Conservation (phyloP, 345 rosid genomes). For the Rhizophora apiculata region DNA sequence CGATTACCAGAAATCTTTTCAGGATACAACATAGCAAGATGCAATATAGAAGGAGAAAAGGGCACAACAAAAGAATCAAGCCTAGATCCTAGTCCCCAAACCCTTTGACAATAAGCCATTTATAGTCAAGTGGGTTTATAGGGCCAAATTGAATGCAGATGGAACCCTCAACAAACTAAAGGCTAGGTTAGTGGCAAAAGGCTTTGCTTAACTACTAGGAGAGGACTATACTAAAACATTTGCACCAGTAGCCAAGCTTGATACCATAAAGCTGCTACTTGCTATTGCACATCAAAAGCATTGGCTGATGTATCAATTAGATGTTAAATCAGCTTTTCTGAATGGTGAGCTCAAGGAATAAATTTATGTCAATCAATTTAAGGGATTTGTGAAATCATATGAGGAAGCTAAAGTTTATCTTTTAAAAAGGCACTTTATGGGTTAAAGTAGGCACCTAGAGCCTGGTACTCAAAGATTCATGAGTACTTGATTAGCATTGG, state of each 20-base stretch:
- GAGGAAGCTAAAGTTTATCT: not conserved
- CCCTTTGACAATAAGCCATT: not conserved
- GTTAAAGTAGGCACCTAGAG: not conserved
- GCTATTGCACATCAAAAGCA: too few species aligned
- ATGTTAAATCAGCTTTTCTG: not conserved
- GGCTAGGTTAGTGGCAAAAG: not conserved
- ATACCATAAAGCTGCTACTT: not conserved
- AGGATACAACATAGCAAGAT: not conserved
- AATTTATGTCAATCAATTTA: not conserved
- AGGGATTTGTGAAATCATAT: not conserved
- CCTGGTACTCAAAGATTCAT: not conserved
- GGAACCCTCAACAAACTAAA: not conserved
- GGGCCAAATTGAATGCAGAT: not conserved
- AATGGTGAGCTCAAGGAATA: not conserved
- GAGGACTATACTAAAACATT: not conserved
- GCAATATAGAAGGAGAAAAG: not conserved
- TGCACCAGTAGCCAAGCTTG: not conserved
- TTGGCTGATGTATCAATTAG: not conserved
- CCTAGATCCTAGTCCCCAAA: not conserved
- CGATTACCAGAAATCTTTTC: not conserved
- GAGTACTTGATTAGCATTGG: not conserved
- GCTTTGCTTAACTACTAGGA: not conserved
- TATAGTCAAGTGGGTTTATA: not conserved
- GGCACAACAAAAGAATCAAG: not conserved
- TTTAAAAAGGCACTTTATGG: not conserved